Evolutionary conservation across 225 moss, liverwort and hornwort genomes (phyloP).

Genomic region (Neckera pumila): DNA sequence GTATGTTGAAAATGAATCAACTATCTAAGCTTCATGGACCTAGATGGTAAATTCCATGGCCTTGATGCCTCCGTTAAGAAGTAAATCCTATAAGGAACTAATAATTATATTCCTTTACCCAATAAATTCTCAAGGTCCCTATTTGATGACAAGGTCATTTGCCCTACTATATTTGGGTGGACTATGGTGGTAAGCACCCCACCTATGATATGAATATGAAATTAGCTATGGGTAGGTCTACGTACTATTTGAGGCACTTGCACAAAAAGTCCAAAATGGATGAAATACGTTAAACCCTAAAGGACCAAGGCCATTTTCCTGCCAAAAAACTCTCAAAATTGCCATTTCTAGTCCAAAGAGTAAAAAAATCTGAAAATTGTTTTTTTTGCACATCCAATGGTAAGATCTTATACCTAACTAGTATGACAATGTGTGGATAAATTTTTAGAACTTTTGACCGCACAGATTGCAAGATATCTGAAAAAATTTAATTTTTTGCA

Average conservation of each 20-base stretch:
- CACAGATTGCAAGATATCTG: too few species aligned
- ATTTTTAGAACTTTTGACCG: too few species aligned
- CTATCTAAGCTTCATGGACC: background rate
- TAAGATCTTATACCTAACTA: too few species aligned
- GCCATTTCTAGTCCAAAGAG: too few species aligned
- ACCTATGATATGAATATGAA: background rate
- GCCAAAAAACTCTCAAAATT: too few species aligned
- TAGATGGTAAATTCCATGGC: background rate
- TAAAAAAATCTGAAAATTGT: too few species aligned
- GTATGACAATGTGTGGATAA: too few species aligned
- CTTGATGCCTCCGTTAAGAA: fast-evolving
- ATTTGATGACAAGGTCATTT: background rate
- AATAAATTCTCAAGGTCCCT: fast-evolving
- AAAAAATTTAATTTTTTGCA: too few species aligned
- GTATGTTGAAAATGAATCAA: background rate
- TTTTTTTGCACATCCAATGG: too few species aligned
- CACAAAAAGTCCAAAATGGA: background rate
- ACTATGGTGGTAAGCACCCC: background rate
- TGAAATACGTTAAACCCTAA: too few species aligned
- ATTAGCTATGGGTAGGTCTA: background rate
- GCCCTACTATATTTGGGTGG: background rate
- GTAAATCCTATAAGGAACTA: background rate
- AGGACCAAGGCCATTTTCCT: too few species aligned
- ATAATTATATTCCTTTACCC: fast-evolving
- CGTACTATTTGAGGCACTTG: background rate